Base-by-base conservation (phyloP, 192 early-diverging fungal genomes). In the Coemansia sp. region DNA sequence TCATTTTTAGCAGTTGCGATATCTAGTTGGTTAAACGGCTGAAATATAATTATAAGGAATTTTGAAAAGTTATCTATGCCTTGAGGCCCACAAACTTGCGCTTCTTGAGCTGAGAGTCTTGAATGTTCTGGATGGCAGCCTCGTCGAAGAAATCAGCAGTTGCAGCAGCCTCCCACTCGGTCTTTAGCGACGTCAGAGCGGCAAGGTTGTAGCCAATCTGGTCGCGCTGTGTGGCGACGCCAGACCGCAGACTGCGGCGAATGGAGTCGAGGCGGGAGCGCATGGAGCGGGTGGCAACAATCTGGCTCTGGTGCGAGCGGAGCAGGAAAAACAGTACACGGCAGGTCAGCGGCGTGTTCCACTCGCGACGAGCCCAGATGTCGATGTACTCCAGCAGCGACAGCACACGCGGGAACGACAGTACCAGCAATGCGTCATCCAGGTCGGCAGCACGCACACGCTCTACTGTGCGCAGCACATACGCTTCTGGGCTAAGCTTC, bases 191-290 rank as follows among this genome's bases (percentile, higher is more conserved):
- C 57, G 82, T 75, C 17, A 98, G 79, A 1, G 90, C 94, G 8
- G 93, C 94, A 32, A 93, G 61, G 60, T 97, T 98, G 71, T 89
- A 96, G 45, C 96, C 96, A 60, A 96, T 84, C 49, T 84, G 68
- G 63, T 96, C 92, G 29, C 91, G 86, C 60, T 95, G 87, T n/a
- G 74, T 69, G 38, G 86, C 75, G 14, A 97, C 82, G 51, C 82
- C 81, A 3, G 72, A 58, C 19, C 88, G 85, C 35, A 94, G 63
- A 38, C 88, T 74, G n/a, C 68, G 60, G 32, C 88, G 86, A 53
- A 97, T 88, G 19, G 84, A 87, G 43, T 86, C 83, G 15, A 98
- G 83, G 68, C 84, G 85, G 45, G 84, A 82, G 27, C 89, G 88
- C 83, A 97, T 88, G 22, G 88, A 66, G 52, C 89, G 86, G 37